Evolutionary conservation across 2,329 filamentous ascomycete genomes (phyloP), one percentile per base, ranked within the genome.

Genomic region (Chaetothyriales sp.): DNA sequence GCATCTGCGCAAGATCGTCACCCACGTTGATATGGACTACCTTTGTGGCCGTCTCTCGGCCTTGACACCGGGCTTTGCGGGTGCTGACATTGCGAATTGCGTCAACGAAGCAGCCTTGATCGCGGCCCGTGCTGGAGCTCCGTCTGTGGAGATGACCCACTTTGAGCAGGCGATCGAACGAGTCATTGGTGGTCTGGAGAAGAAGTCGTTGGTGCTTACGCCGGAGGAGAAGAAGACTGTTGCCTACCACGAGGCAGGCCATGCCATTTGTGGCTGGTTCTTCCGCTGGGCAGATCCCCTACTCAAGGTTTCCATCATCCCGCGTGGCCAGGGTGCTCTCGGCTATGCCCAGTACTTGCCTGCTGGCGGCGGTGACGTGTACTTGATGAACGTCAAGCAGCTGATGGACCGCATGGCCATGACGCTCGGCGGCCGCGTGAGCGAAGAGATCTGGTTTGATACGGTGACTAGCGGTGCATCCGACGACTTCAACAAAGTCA

Each of bases 391-490:
- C 63, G 83, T 86, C 57, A 83, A 89, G 65, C 92, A 98, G 70
- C 76, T 98, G 43, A 95, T 96, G 86, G 92, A 98, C 67, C 88
- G 92, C 60, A 98, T 98, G 92, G 92, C 92, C 57, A 98, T 98
- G 92, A 95, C 90, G 2, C 81, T 98, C 50, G 92, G 89, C 60
- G 92, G 92, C 1, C 87, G 92, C 58, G 85, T 98, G 20, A 92
- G 84, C 18, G 92, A 98, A 70, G 92, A 98, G 68, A 72, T 98
- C 6, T 90, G 98, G 70, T 98, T 98, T 69, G 83, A 92, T 32
- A 94, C 88, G 0, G 92, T 98, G 18, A 98, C 92, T 1, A 92
- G 86, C 46, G 92, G 92, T 51, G 92, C 90, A 18, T 89, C 83
- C 49, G 92, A 96, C 66, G 92, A 98, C 66, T 98, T 98, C 78